phyloP scores from a whole-genome alignment of 805 yeast species.

The Kregervanrija delftensis region DNA sequence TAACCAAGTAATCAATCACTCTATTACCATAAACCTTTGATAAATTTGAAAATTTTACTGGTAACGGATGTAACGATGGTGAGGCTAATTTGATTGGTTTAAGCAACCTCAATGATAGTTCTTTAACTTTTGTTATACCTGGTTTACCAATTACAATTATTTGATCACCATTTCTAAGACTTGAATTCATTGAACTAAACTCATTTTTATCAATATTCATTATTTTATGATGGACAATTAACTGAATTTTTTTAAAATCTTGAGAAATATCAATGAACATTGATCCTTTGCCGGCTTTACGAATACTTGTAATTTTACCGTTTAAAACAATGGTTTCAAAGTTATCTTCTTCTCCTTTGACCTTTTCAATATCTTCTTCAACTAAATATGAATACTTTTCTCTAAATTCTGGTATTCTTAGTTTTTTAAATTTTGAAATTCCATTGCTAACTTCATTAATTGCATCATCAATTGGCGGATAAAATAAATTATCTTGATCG shows the following conservation, averaged over 20 bases:
- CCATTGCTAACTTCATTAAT: not conserved
- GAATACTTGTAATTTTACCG: conserved; percentile 53
- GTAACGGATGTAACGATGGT: conserved; percentile 66
- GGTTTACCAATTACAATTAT: conserved; percentile 63
- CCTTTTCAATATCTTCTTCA: conserved; percentile 15
- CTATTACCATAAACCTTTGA: conserved; percentile 58
- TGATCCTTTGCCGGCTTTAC: conserved; percentile 65
- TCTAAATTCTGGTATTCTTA: conserved; percentile 36
- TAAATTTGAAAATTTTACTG: conserved; percentile 52
- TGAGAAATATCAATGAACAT: conserved; percentile 63
- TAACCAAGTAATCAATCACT: conserved; percentile 67
- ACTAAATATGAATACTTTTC: conserved; percentile 22
- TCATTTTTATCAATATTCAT: conserved; percentile 35
- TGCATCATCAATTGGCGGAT: conserved; percentile 18
- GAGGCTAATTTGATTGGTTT: conserved; percentile 47
- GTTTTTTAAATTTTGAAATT: conserved; percentile 2
- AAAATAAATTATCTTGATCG: conserved; percentile 19
- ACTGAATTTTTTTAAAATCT: conserved; percentile 52
- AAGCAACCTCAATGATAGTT: conserved; percentile 59
- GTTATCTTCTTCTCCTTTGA: conserved; percentile 16
- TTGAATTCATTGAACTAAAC: conserved; percentile 33
- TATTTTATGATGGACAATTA: conserved; percentile 50
- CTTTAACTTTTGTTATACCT: conserved; percentile 71
- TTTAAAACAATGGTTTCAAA: conserved; percentile 24
- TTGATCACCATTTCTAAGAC: conserved; percentile 66